Base-by-base conservation (phyloP, 345 rosid species). In the Heritiera littoralis region DNA sequence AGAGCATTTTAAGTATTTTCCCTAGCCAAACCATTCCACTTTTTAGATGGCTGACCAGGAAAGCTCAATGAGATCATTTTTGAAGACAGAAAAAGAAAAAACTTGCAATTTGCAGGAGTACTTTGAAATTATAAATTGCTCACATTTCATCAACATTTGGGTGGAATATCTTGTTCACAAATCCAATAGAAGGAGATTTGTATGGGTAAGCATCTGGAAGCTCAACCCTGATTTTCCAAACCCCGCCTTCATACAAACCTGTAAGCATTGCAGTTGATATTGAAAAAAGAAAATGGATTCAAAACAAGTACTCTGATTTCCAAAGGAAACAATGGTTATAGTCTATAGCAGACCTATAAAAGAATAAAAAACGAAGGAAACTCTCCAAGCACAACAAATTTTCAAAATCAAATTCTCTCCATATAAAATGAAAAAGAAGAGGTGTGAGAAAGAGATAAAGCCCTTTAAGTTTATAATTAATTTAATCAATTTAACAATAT, bases 201-300 rank as follows among this genome's bases (percentile, higher is more conserved):
- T 86, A 89, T 61, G 95, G 93, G 84, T 91, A 91, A 54, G 93
- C 91, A 86, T 91, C 95, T 35, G 92, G 95, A 84, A 91, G 92
- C 84, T 91, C 92, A 49, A 89, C 95, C 70, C 88, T 89, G 23
- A 91, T 86, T 81, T 86, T 91, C 95, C 95, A 89, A 58, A 89
- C 87, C 30, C 95, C 90, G 20, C 95, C 93, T 84, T 91, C 93
- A 74, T 89, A 91, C 56, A 83, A 85, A 81, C 95, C 95, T 91
- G 83, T 63, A 85, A 81, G 43, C 78, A 81, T 76, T 81, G 72
- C 14, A 30, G 60, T n/a, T 73, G 49, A 67, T 48, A 12, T 13
- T 74, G 7, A 45, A 67, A 43, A 43, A 72, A 30, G 83, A 52
- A 54, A 13, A 11, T 18, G 17, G 10, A 35, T 6, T 73, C 49